A percentile compares a stretch with the other conserved stretches of the same genome.
These are phyloP conservation scores for Paramyrothecium sp. DNA, from an alignment of 2,329 filamentous ascomycete genomes.

Conservation along the genomic window DNA sequence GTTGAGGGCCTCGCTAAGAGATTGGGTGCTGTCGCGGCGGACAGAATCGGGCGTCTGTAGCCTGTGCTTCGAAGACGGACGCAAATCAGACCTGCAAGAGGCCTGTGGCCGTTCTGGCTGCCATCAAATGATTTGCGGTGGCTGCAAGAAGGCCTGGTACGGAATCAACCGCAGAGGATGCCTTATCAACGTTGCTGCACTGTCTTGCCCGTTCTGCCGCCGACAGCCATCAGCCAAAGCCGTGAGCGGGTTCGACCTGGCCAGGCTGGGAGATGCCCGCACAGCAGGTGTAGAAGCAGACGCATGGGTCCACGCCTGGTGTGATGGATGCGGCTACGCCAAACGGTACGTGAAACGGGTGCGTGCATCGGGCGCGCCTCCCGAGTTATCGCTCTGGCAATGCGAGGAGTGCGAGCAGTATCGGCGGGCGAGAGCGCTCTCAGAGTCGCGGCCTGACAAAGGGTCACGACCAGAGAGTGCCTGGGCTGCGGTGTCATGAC, in stretches of 20 bases:
- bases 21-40: constrained; percentile 34
- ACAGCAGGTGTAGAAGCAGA: constrained; percentile 37
- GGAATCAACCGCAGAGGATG: constrained; percentile 40
- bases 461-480: not conserved
- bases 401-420: constrained; percentile 37
- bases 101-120: constrained; percentile 47
- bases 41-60: constrained; percentile 38
- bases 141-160: constrained; percentile 43
- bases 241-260: constrained; percentile 33
- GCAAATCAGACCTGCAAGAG: constrained; percentile 32
- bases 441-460: not conserved
- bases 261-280: constrained; percentile 33
- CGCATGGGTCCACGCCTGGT: constrained; percentile 49
- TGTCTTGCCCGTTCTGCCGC: constrained; percentile 50
- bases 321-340: constrained; percentile 38
- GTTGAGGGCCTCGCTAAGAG: constrained; percentile 30
- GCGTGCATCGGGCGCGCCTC: constrained; percentile 39
- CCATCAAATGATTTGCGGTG: constrained; percentile 38
- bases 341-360: constrained; percentile 39
- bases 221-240: constrained; percentile 36
- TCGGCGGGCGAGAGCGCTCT: not conserved
- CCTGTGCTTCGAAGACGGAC: constrained; percentile 41
- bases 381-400: constrained; percentile 33
- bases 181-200: constrained; percentile 45
- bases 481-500: not conserved